Evolutionary conservation across 148 eudicot species (phyloP), one percentile per base, ranked within the genome.

Genomic region (Amaranthus cruentus): DNA sequence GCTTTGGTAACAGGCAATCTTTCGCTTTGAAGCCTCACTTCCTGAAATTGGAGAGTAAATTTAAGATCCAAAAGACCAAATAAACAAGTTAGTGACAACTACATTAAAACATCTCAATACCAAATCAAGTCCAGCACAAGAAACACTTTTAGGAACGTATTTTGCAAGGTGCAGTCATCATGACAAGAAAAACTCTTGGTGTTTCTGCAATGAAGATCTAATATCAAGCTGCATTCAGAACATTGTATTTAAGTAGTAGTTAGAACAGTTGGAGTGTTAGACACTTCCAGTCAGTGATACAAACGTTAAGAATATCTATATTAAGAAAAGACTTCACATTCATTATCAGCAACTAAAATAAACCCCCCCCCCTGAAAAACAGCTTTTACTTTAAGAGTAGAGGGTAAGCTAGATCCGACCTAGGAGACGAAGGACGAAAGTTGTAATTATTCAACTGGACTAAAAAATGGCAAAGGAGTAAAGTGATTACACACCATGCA

Each of bases 11-110:
- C 57, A 68, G 79, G 75, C 53, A 15, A 10, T 46, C 71, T 79
- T 75, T 76, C 73, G 65, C 82, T 80, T 56, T 73, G 79, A 72
- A 60, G 59, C 67, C 49, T 74, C 67, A 78, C 69, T 62, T 69
- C 85, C 93, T 87, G 87, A 62, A 83, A 62, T 74, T 67, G 62
- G 73, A 69, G 71, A 55, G 66, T 60, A 12, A 49, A 18, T 18
- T 67, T 10, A 70, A 64, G 9, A 47, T 47, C 59, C 15, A 66
- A 14, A 55, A 38, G 47, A 9, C 42, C 8, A 62, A 54, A 74
- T 38, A 14, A 43, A 69, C 47, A 69, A 69, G 15, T 55, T 12
- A 54, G 42, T 47, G n/a, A 15, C 44, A 38, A 50, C 75, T n/a
- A 7, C 42, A 28, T 43, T 58, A 18, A 28, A 28, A 59, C 47